phyloP scores from a whole-genome alignment of 163 green algal species.

The Scenedesmus sp. region DNA sequence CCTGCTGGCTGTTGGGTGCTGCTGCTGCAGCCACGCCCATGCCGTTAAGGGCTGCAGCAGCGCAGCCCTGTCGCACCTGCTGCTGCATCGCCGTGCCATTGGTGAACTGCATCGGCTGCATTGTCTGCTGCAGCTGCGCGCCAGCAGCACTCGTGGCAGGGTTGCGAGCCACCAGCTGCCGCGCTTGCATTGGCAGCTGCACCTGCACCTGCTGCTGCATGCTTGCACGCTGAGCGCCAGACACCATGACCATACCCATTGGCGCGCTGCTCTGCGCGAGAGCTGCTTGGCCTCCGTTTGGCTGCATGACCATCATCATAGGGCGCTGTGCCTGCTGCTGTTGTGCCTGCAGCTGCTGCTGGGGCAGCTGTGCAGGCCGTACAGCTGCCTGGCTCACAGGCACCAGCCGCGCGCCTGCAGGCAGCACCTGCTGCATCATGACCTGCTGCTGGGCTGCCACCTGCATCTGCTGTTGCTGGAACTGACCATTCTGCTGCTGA shows the following conservation, averaged over 20 bases:
- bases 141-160: not conserved
- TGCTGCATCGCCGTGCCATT: not conserved
- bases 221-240: not conserved
- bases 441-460: not conserved
- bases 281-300: not conserved
- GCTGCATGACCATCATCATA: conserved; percentile 7
- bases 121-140: not conserved
- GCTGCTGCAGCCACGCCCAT: not conserved
- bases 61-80: not conserved
- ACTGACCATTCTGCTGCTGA: not conserved
- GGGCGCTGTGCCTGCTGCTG: conserved; percentile 2
- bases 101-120: conserved; percentile 7
- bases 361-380: not conserved
- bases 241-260: not conserved
- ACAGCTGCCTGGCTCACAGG: not conserved
- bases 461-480: not conserved
- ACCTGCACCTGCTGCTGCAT: not conserved
- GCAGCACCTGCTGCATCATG: conserved; percentile 8
- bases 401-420: not conserved
- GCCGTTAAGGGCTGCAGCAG: not conserved
- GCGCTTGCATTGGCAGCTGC: not conserved
- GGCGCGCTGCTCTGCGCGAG: not conserved
- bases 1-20: conserved; percentile 2
- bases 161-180: not conserved
- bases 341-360: not conserved